Percentiles rank a stretch among this genome's conserved stretches.
These are phyloP conservation scores for Apiotrichum siamense DNA, from an alignment of 1,284 basidiomycete species.

Conservation along the genomic window DNA sequence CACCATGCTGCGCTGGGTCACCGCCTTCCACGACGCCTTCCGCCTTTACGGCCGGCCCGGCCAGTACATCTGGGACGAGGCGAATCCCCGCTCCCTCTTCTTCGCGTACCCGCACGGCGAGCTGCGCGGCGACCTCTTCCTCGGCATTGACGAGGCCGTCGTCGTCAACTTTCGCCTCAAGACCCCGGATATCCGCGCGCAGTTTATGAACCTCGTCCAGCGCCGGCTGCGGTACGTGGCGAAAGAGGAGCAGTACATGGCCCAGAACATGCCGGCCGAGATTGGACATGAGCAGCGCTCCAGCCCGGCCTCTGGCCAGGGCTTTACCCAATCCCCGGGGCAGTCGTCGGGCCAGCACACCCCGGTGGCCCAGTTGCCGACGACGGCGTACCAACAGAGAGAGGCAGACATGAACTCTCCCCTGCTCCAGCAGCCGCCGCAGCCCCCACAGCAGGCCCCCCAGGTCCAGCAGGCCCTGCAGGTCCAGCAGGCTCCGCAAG, in stretches of 20 bases:
- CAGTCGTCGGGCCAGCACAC: too few species aligned
- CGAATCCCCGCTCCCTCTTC: slow-evolving; percentile 54
- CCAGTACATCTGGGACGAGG: slow-evolving; percentile 78
- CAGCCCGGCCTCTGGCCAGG: too few species aligned
- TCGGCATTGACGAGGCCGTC: slow-evolving; percentile 79
- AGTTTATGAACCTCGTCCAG: slow-evolving; percentile 59
- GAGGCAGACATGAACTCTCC: too few species aligned
- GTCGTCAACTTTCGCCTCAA: slow-evolving; percentile 62
- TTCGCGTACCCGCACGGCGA: slow-evolving; percentile 44
- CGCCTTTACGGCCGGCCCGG: slow-evolving; percentile 74
- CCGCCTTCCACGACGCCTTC: slow-evolving; percentile 80
- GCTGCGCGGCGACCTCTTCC: slow-evolving; percentile 59
- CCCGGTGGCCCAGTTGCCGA: too few species aligned
- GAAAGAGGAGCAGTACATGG: background rate
- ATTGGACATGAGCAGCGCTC: too few species aligned
- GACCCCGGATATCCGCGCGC: slow-evolving; percentile 62
- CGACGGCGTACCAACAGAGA: too few species aligned
- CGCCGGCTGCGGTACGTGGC: slow-evolving; percentile 54
- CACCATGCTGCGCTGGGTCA: slow-evolving; percentile 93
- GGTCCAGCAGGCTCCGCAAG: too few species aligned
- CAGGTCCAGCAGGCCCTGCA: background rate
- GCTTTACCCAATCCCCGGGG: too few species aligned
- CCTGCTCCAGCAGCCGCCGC: background rate
- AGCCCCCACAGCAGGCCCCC: background rate
- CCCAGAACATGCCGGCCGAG: background rate